These are phyloP conservation scores for Apiotrichum porosum DNA, from an alignment of 1,284 basidiomycete species.

Conservation along the genomic window DNA sequence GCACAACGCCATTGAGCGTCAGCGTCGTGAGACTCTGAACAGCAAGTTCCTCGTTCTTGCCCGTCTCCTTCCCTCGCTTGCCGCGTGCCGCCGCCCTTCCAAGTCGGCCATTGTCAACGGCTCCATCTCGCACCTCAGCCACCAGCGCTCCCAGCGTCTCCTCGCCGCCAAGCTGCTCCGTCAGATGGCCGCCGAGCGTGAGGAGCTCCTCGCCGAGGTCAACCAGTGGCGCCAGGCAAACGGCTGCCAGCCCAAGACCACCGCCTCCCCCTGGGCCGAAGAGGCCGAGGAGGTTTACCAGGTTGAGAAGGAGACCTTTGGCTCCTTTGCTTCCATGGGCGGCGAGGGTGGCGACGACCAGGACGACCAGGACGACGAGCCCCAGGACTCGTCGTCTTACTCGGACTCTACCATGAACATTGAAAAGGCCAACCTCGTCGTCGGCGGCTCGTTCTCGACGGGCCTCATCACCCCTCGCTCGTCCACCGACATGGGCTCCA, in stretches of 20 bases:
- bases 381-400: neutral
- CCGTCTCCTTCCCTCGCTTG: conserved; percentile 78
- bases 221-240: conserved; percentile 80
- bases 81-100: conserved; percentile 80
- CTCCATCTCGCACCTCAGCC: conserved; percentile 75
- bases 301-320: conserved; percentile 49
- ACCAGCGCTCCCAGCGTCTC: conserved; percentile 70
- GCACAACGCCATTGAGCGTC: conserved; percentile 91
- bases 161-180: conserved; percentile 72
- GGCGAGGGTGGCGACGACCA: conserved; percentile 33
- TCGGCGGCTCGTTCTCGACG: conserved; percentile 13
- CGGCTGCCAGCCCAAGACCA: conserved; percentile 51
- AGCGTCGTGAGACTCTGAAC: conserved; percentile 84
- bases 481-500: conserved; percentile 25
- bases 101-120: conserved; percentile 94
- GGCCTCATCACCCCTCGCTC: conserved; percentile 32
- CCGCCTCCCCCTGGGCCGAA: conserved; percentile 46
- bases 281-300: conserved; percentile 43
- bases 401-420: conserved; percentile 18
- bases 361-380: conserved; percentile 33
- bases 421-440: conserved; percentile 16
- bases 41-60: conserved; percentile 81
- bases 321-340: conserved; percentile 38
- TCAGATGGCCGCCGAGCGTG: conserved; percentile 66
- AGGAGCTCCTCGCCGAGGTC: conserved; percentile 73